These are phyloP conservation scores for Exophiala dermatitidis DNA, from an alignment of 2,329 filamentous ascomycete species.

Conservation along the genomic window DNA sequence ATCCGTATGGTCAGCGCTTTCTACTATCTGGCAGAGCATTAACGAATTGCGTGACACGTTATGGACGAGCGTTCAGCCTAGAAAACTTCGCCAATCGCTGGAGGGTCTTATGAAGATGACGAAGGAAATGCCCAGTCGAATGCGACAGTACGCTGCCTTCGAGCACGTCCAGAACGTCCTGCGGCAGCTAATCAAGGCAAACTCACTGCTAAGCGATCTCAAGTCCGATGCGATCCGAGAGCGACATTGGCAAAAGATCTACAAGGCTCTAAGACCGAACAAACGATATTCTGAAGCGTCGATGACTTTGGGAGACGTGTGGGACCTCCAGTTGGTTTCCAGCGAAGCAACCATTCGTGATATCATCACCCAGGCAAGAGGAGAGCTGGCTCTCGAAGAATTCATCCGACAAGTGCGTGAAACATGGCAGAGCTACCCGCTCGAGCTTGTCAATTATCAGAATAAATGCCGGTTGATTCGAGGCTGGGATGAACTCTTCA, in stretches of 20 bases:
- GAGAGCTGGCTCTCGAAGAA: conserved; percentile 96
- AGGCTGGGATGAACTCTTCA: conserved; percentile 96
- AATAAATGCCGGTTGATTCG: conserved; percentile 96
- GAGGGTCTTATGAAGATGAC: conserved; percentile 95
- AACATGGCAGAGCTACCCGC: conserved; percentile 88
- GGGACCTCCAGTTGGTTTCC: conserved; percentile 86
- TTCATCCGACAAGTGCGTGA: conserved; percentile 95
- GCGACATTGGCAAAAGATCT: conserved; percentile 95
- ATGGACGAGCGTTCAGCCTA: conserved; percentile 92
- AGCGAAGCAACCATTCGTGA: conserved; percentile 84
- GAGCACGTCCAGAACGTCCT: conserved; percentile 93
- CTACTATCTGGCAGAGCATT: conserved; percentile 92
- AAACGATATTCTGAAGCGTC: conserved; percentile 91
- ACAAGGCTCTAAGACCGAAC: conserved; percentile 86
- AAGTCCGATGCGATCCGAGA: conserved; percentile 96
- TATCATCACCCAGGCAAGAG: conserved; percentile 91
- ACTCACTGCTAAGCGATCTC: conserved; percentile 76
- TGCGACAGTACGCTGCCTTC: conserved; percentile 99
- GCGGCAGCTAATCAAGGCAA: conserved; percentile 83
- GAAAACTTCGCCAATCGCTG: conserved; percentile 82
- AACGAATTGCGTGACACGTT: conserved; percentile 87
- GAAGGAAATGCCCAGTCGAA: conserved; percentile 97
- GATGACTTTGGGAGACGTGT: conserved; percentile 96
- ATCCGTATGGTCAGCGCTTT: conserved; percentile 92
- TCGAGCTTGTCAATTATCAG: conserved; percentile 95